Evolutionary conservation across 2,329 filamentous ascomycete species (phyloP).

Genomic region (Alternaria arbusti): DNA sequence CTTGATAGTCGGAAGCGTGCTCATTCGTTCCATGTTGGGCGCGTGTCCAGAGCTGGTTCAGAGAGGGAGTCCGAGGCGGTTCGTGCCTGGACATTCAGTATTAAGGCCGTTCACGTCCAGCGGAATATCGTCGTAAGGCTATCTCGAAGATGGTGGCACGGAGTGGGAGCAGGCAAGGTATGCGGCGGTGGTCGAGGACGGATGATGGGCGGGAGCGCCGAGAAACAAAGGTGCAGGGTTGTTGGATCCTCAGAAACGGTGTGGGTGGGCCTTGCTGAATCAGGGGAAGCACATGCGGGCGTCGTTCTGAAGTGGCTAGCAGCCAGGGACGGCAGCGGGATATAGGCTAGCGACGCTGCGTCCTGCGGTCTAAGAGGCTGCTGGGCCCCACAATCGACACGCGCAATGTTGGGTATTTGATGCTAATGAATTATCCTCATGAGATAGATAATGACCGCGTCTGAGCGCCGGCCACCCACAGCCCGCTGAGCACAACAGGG

Average conservation of each 20-base stretch:
- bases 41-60: conserved; percentile 16
- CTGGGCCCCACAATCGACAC: conserved; percentile 39
- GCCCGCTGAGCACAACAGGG: conserved; percentile 9
- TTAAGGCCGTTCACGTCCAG: conserved; percentile 20
- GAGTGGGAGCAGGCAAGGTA: conserved; percentile 24
- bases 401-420: conserved; percentile 43
- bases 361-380: conserved; percentile 31
- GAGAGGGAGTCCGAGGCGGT: conserved; percentile 7
- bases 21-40: conserved; percentile 37
- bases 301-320: conserved; percentile 43
- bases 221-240: conserved; percentile 35
- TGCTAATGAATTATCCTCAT: conserved; percentile 28
- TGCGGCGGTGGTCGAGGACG: conserved; percentile 24
- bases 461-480: conserved; percentile 20
- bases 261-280: conserved; percentile 37
- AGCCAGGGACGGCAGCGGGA: conserved; percentile 42
- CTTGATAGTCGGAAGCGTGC: conserved; percentile 48
- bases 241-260: conserved; percentile 35
- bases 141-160: conserved; percentile 35
- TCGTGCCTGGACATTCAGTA: conserved; percentile 8
- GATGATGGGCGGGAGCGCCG: conserved; percentile 26
- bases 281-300: conserved; percentile 37
- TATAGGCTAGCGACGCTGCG: conserved; percentile 34
- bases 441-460: conserved; percentile 15
- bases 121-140: conserved; percentile 16